Percentiles rank a stretch among this genome's conserved stretches.
Evolutionary conservation across 169 alveolate genomes (phyloP).

Genomic region (Sarcocystis neurona): DNA sequence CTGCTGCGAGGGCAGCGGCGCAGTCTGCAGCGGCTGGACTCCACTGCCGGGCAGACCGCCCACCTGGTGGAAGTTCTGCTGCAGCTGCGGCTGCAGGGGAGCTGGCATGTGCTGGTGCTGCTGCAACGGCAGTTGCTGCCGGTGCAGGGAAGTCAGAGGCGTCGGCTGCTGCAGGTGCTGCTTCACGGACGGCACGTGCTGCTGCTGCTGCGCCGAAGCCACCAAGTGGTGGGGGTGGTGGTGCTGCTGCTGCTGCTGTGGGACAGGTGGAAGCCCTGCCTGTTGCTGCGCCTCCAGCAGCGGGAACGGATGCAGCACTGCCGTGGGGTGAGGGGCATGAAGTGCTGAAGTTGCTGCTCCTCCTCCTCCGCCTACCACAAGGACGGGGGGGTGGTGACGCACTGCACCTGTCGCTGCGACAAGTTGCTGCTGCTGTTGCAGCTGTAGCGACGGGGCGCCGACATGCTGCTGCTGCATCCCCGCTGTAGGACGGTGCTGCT

Average conservation of each 20-base stretch:
- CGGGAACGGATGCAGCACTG: not conserved
- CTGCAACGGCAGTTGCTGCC: not conserved
- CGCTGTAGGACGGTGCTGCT: not conserved
- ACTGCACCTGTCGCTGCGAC: not conserved
- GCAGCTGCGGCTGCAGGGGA: no score
- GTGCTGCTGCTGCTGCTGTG: not conserved
- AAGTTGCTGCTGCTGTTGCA: conserved; percentile 1
- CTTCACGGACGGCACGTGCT: not conserved
- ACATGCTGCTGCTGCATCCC: not conserved
- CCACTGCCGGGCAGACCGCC: not conserved
- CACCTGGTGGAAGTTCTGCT: not conserved
- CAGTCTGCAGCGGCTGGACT: not conserved
- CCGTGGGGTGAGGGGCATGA: not conserved
- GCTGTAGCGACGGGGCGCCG: not conserved
- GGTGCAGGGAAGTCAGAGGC: not conserved
- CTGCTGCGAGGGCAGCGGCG: not conserved
- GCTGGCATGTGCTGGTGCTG: not conserved
- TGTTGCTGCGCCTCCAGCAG: not conserved
- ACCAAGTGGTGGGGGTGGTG: no score
- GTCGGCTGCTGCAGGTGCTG: not conserved
- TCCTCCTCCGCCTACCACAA: not conserved
- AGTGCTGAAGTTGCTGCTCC: not conserved
- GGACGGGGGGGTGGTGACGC: not conserved
- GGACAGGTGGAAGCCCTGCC: not conserved
- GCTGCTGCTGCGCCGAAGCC: not conserved